Evolutionary conservation across 2,329 filamentous ascomycete species (phyloP).

Genomic region (Pseudogymnoascus sp.): DNA sequence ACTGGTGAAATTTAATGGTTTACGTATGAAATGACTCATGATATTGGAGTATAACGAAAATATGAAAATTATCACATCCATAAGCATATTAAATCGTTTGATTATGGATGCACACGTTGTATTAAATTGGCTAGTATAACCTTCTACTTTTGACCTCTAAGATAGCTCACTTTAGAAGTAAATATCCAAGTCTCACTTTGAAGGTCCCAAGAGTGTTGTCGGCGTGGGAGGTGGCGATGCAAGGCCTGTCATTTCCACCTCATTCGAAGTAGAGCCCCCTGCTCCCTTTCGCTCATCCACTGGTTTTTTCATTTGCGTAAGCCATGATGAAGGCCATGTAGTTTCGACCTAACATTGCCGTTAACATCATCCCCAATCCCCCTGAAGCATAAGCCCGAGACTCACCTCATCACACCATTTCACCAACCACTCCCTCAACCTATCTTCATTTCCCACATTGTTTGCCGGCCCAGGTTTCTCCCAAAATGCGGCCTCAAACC

Average conservation of each 20-base stretch:
- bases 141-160: not conserved
- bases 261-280: not conserved
- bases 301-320: not conserved
- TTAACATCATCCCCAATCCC: not conserved
- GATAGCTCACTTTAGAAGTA: not conserved
- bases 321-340: not conserved
- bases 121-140: not conserved
- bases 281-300: not conserved
- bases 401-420: not conserved
- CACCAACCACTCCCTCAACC: not conserved
- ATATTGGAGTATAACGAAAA: not conserved
- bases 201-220: not conserved
- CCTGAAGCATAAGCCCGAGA: not conserved
- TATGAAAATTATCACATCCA: not conserved
- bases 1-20: not conserved
- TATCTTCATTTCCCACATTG: not conserved
- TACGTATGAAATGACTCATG: not conserved
- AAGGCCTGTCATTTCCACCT: not conserved
- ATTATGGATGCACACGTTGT: not conserved
- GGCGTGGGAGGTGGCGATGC: not conserved
- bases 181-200: not conserved
- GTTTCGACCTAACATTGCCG: not conserved
- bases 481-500: conserved; percentile 25
- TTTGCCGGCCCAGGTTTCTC: conserved; percentile 1
- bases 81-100: not conserved